Evolutionary conservation across 176 grass and related monocot genomes (phyloP).

Genomic region (Zoysia pacifica): DNA sequence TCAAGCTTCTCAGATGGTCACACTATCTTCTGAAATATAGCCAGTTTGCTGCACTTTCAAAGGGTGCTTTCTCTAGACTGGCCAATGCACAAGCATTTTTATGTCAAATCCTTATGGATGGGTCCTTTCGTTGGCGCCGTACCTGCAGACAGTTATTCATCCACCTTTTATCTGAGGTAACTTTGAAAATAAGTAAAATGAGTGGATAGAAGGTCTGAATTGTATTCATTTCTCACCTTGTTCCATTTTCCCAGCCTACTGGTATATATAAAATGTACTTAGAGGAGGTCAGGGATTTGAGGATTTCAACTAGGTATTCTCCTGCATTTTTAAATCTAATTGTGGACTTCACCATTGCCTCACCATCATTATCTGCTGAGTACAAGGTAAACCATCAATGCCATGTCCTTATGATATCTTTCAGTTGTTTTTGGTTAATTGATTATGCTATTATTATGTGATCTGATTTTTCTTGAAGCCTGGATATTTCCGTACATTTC

Average conservation of each 20-base stretch:
- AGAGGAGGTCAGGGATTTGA: constrained; percentile 79
- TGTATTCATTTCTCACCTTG: constrained; percentile 34
- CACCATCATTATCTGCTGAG: constrained; percentile 58
- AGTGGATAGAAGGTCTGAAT: constrained; percentile 24
- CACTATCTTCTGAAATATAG: constrained; percentile 82
- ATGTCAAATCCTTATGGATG: constrained; percentile 74
- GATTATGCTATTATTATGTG: not conserved
- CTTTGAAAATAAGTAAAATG: constrained; percentile 30
- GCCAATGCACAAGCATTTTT: constrained; percentile 70
- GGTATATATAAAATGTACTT: constrained; percentile 82
- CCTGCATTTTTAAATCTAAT: constrained; percentile 72
- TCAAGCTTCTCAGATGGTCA: constrained; percentile 94
- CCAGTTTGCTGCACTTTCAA: constrained; percentile 76
- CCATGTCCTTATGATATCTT: constrained; percentile 1
- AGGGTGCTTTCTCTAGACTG: constrained; percentile 81
- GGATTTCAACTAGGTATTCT: constrained; percentile 64
- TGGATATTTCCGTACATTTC: not conserved
- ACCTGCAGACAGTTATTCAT: constrained; percentile 52
- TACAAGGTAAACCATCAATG: constrained; percentile 68
- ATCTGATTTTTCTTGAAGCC: constrained; percentile 27
- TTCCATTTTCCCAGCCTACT: constrained; percentile 56
- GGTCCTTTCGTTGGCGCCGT: constrained; percentile 58
- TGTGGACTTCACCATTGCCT: constrained; percentile 67
- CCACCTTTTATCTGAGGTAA: constrained; percentile 83
- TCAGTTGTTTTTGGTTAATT: constrained; percentile 6